Evolutionary conservation across 169 alveolate species (phyloP).

Genomic region (Cryptosporidium viatorum): DNA sequence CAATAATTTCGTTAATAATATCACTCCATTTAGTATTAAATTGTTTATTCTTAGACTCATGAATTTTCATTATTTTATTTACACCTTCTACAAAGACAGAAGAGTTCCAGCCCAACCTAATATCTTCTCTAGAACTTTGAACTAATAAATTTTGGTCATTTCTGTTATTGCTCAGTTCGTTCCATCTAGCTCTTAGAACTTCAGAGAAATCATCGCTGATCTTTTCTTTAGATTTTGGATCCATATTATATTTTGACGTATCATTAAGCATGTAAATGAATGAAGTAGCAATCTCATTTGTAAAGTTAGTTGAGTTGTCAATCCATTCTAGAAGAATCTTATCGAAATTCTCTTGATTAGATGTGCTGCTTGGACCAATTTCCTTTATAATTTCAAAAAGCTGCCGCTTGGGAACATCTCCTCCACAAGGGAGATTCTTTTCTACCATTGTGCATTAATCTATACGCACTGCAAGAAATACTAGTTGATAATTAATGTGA

Average conservation of each 20-base stretch:
- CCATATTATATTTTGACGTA: conserved; percentile 28
- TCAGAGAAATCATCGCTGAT: conserved; percentile 20
- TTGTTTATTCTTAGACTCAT: not conserved
- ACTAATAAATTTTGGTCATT: conserved; percentile 15
- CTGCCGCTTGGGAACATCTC: not conserved
- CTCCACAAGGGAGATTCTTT: conserved; percentile 39
- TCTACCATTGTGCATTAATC: conserved; percentile 62
- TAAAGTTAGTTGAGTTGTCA: not conserved
- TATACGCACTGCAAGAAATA: not conserved
- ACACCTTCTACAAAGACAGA: conserved; percentile 61
- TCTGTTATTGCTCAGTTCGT: conserved; percentile 34
- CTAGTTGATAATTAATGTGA: not conserved
- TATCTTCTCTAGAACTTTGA: not conserved
- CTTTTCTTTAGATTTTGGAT: not conserved
- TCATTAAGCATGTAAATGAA: conserved; percentile 47
- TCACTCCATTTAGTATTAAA: conserved; percentile 9
- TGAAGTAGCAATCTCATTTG: conserved; percentile 22
- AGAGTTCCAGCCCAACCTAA: conserved; percentile 52
- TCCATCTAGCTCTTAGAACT: conserved; percentile 72
- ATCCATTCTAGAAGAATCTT: conserved; percentile 21
- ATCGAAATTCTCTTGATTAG: conserved; percentile 15
- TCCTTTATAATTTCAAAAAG: conserved; percentile 2
- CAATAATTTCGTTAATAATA: conserved; percentile 14
- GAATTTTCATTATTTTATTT: conserved; percentile 6
- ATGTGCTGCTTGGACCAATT: conserved; percentile 68